Percentiles rank a stretch among this genome's conserved stretches.
phyloP scores from a whole-genome alignment of 2,329 filamentous ascomycete species.

The Neospermospora avenae region DNA sequence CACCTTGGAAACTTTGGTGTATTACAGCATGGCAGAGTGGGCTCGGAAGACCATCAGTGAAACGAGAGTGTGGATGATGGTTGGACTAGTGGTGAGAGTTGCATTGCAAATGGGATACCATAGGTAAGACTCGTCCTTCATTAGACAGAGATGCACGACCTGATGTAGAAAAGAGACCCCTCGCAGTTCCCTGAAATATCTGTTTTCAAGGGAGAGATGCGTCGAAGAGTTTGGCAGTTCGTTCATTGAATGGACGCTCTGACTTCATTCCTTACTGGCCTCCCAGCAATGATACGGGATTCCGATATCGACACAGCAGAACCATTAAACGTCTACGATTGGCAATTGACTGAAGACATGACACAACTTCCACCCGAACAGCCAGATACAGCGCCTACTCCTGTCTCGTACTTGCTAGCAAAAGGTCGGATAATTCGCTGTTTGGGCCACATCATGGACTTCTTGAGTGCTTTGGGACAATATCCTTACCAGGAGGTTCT shows the following conservation, averaged over 20 bases:
- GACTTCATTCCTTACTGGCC: conserved; percentile 66
- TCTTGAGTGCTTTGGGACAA: conserved; percentile 46
- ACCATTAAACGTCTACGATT: conserved; percentile 74
- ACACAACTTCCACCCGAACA: conserved; percentile 63
- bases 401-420: conserved; percentile 72
- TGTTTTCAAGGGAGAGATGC: conserved; percentile 74
- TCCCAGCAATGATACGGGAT: conserved; percentile 62
- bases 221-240: conserved; percentile 63
- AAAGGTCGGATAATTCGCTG: conserved; percentile 65
- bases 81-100: conserved; percentile 49
- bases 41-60: conserved; percentile 69
- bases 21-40: conserved; percentile 72
- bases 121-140: conserved; percentile 12
- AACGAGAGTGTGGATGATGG: conserved; percentile 44
- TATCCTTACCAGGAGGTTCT: conserved; percentile 61
- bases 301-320: conserved; percentile 70
- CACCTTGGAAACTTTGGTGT: conserved; percentile 70
- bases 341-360: conserved; percentile 67
- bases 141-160: conserved; percentile 39
- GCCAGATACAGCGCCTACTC: conserved; percentile 66
- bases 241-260: conserved; percentile 69
- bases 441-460: conserved; percentile 67
- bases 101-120: conserved; percentile 57
- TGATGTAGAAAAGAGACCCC: conserved; percentile 74
- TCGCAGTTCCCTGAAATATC: conserved; percentile 69